A percentile compares a stretch with the other conserved stretches of the same genome.
Evolutionary conservation across 495 filamentous ascomycete species (phyloP).

Genomic region (Amorphotheca resinae): DNA sequence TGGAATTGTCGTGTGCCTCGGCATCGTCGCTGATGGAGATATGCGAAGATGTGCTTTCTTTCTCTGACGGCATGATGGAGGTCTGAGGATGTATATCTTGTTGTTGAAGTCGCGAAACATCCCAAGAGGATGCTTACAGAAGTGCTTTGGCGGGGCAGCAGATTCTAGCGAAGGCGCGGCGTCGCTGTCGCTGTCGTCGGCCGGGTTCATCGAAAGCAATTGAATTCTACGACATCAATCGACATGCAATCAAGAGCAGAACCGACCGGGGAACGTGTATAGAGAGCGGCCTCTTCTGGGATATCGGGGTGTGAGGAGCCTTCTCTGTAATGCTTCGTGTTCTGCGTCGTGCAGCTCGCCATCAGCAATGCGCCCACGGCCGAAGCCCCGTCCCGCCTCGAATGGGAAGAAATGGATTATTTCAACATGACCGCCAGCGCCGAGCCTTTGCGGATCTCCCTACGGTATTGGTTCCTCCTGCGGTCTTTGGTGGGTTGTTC

Average conservation of each 20-base stretch:
- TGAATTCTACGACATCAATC: no score
- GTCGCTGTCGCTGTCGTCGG: neutral
- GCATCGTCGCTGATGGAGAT: constrained; percentile 14
- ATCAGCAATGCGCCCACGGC: no score
- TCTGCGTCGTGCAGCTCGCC: no score
- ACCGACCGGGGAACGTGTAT: no score
- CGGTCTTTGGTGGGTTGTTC: constrained; percentile 53
- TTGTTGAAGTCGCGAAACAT: no score
- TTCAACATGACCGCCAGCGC: neutral
- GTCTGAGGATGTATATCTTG: no score
- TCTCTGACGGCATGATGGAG: constrained; percentile 14
- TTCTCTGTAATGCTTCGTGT: constrained; percentile 2
- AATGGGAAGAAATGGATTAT: no score
- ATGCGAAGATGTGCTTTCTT: constrained; percentile 14
- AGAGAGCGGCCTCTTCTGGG: neutral
- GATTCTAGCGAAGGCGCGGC: no score
- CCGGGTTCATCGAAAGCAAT: neutral
- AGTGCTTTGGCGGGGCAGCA: neutral
- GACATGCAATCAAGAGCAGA: no score
- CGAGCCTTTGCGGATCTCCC: constrained; percentile 28
- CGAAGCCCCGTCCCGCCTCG: no score
- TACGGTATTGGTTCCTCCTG: constrained; percentile 46
- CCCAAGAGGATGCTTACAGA: no score
- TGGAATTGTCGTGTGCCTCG: constrained; percentile 16
- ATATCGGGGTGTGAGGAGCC: neutral